These are phyloP conservation scores for Candida quercuum DNA, from an alignment of 805 yeast genomes.

Conservation along the genomic window DNA sequence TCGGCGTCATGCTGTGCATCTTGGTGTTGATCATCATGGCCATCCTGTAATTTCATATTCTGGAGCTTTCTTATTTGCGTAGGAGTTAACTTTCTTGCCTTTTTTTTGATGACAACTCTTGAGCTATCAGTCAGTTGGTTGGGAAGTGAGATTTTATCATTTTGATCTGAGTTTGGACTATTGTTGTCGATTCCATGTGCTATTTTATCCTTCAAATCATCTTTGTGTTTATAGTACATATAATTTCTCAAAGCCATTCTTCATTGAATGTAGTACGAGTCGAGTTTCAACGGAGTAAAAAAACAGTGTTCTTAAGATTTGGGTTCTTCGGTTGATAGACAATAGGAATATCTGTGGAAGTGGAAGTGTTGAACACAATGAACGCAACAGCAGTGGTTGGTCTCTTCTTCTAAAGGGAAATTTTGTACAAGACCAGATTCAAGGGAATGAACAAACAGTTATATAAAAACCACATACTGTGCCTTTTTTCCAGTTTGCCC, in stretches of 20 bases:
- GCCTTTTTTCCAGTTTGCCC: no score
- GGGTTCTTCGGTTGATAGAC: no score
- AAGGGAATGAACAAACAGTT: no score
- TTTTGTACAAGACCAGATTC: no score
- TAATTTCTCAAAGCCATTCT: slow-evolving; percentile 41
- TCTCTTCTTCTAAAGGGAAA: no score
- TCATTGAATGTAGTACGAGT: no score
- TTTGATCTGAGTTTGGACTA: background rate
- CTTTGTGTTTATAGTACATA: slow-evolving; percentile 36
- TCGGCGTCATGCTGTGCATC: background rate
- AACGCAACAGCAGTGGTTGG: no score
- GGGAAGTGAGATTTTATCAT: background rate
- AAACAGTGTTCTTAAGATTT: no score
- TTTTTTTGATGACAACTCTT: slow-evolving; percentile 7
- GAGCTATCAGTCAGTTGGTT: background rate
- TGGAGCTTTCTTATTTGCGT: slow-evolving; percentile 22
- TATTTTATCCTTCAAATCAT: slow-evolving; percentile 29
- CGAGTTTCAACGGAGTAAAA: no score
- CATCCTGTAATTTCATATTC: slow-evolving; percentile 5
- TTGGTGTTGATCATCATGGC: background rate
- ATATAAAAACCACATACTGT: no score
- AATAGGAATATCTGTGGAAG: no score
- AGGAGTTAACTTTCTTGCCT: slow-evolving; percentile 19
- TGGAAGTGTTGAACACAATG: no score
- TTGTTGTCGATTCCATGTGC: slow-evolving; percentile 20